A percentile compares a stretch with the other conserved stretches of the same genome.
These are phyloP conservation scores for Tetracladium setigerum DNA, from an alignment of 495 filamentous ascomycete species.

Conservation along the genomic window DNA sequence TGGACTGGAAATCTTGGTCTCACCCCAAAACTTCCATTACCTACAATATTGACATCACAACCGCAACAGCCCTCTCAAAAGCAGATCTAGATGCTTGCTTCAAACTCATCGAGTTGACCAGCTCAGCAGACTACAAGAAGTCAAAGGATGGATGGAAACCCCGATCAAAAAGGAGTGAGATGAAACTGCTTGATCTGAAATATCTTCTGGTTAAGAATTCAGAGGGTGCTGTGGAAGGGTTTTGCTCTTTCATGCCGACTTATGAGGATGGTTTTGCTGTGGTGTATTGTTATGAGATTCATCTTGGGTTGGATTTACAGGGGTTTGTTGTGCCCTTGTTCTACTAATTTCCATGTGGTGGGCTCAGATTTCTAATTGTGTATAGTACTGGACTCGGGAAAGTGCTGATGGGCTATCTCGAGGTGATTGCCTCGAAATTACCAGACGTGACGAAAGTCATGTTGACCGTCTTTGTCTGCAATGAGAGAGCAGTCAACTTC, in stretches of 20 bases:
- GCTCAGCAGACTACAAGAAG: slow-evolving; percentile 53
- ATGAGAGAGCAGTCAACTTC: slow-evolving; percentile 51
- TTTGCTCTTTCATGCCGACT: slow-evolving; percentile 77
- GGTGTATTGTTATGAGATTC: slow-evolving; percentile 85
- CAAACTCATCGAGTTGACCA: slow-evolving; percentile 62
- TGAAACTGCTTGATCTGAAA: slow-evolving; percentile 62
- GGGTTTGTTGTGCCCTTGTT: slow-evolving; percentile 19
- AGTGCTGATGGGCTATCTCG: slow-evolving; percentile 35
- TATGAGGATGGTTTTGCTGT: slow-evolving; percentile 69
- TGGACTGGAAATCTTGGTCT: slow-evolving; percentile 32
- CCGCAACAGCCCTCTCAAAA: slow-evolving; percentile 36
- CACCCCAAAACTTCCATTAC: slow-evolving; percentile 29
- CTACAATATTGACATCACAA: slow-evolving; percentile 39
- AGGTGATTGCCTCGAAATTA: slow-evolving; percentile 33
- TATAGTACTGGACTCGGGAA: slow-evolving; percentile 39
- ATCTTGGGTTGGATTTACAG: slow-evolving; percentile 51
- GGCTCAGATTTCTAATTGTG: slow-evolving; percentile 5
- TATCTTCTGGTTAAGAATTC: slow-evolving; percentile 50
- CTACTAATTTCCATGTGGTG: slow-evolving; percentile 1
- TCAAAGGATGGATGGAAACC: slow-evolving; percentile 66
- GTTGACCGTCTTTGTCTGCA: slow-evolving; percentile 74
- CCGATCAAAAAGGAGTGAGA: slow-evolving; percentile 61
- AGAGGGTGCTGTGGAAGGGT: slow-evolving; percentile 42
- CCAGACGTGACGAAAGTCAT: slow-evolving; percentile 63
- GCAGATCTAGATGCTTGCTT: slow-evolving; percentile 61